phyloP scores from a whole-genome alignment of 2,329 filamentous ascomycete genomes.

The Ophiognomonia clavigignenti-juglandacearum region DNA sequence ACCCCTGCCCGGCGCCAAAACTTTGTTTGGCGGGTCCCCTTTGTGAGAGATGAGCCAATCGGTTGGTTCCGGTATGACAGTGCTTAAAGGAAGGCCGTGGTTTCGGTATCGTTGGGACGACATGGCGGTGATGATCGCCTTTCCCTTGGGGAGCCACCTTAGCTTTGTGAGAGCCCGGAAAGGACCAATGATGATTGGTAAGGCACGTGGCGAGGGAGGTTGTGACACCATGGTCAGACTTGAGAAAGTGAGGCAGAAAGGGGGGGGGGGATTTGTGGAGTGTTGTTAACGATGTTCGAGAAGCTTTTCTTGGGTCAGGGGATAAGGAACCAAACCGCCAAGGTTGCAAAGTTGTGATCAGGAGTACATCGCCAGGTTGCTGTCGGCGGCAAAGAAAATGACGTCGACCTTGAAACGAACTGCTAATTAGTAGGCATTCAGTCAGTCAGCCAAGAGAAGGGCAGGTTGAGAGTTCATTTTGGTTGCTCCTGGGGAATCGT shows the following conservation, averaged over 20 bases:
- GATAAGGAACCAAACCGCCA: not conserved
- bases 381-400: constrained; percentile 5
- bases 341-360: constrained; percentile 7
- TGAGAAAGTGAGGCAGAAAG: not conserved
- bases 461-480: not conserved
- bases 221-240: not conserved
- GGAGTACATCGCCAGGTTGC: constrained; percentile 1
- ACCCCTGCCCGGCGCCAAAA: not conserved
- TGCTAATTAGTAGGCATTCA: too few species aligned
- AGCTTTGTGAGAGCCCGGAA: too few species aligned
- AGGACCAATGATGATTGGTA: too few species aligned
- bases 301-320: not conserved
- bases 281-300: not conserved
- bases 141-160: not conserved
- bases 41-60: not conserved
- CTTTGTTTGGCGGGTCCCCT: not conserved
- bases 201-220: not conserved
- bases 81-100: too few species aligned
- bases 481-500: constrained; percentile 15
- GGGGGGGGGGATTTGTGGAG: too few species aligned
- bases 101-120: not conserved
- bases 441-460: too few species aligned
- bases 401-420: not conserved
- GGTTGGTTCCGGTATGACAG: not conserved
- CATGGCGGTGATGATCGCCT: not conserved